phyloP scores from a whole-genome alignment of 2,329 filamentous ascomycete species.

The Curvularia verruculosa region DNA sequence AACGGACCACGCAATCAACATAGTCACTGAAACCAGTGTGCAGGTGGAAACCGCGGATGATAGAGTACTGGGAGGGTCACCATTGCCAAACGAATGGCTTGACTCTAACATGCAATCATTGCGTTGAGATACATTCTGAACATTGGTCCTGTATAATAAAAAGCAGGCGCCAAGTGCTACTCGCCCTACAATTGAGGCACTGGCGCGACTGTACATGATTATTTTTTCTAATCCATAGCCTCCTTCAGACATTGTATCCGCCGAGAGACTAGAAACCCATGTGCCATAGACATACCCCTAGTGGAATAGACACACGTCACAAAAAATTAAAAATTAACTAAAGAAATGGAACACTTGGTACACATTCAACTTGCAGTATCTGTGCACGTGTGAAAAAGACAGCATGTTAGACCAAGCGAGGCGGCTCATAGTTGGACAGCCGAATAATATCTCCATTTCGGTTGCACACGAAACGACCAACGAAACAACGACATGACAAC shows the following conservation, averaged over 20 bases:
- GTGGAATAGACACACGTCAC: neutral
- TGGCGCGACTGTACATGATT: neutral
- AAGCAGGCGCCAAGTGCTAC: neutral
- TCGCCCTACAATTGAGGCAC: neutral
- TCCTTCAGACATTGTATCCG: neutral
- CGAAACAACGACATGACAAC: neutral
- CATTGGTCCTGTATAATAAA: neutral
- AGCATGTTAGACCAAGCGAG: neutral
- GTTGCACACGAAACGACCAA: neutral
- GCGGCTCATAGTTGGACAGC: no score
- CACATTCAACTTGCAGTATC: neutral
- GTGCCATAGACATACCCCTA: neutral
- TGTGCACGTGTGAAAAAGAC: neutral
- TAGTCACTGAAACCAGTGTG: conserved; percentile 45
- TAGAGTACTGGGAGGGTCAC: conserved; percentile 14
- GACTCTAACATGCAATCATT: neutral
- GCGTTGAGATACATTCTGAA: neutral
- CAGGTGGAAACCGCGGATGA: conserved; percentile 36
- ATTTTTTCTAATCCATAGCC: neutral
- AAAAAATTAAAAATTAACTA: neutral
- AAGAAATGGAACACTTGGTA: neutral
- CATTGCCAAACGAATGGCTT: conserved; percentile 20
- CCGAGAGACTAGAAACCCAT: neutral
- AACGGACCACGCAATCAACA: conserved; percentile 27
- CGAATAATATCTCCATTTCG: neutral